Percentiles rank a stretch among this genome's conserved stretches.
Evolutionary conservation across 2,329 filamentous ascomycete genomes (phyloP).

Genomic region (Ophiostoma montium): DNA sequence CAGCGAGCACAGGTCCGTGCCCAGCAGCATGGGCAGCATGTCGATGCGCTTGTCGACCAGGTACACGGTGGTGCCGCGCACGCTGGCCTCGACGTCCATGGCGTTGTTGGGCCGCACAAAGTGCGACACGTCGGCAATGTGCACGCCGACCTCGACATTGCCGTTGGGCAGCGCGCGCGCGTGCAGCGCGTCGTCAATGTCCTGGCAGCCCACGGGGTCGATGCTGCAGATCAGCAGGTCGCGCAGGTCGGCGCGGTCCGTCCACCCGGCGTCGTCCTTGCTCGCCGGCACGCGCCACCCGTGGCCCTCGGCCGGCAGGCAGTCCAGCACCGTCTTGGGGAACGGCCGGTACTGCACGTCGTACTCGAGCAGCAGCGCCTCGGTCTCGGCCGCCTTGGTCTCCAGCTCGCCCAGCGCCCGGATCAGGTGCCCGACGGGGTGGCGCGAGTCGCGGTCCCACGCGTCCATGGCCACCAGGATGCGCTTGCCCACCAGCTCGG

Average conservation of each 20-base stretch:
- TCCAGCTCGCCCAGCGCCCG: slow-evolving; percentile 86
- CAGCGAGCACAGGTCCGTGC: slow-evolving; percentile 88
- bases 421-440: slow-evolving; percentile 87
- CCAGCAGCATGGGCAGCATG: slow-evolving; percentile 93
- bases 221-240: slow-evolving; percentile 90
- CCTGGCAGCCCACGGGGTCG: slow-evolving; percentile 87
- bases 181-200: slow-evolving; percentile 96
- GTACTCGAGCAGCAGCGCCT: slow-evolving; percentile 84
- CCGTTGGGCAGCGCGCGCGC: slow-evolving; percentile 75
- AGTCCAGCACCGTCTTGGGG: slow-evolving; percentile 88
- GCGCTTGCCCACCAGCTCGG: slow-evolving; percentile 78
- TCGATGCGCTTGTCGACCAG: slow-evolving; percentile 98
- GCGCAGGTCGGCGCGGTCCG: slow-evolving; percentile 67
- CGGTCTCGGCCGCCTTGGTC: slow-evolving; percentile 94
- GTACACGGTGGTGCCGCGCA: slow-evolving; percentile 92
- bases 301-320: slow-evolving; percentile 79
- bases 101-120: slow-evolving; percentile 95
- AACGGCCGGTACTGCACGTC: slow-evolving; percentile 97
- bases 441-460: slow-evolving; percentile 87
- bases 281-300: slow-evolving; percentile 83
- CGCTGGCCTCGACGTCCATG: slow-evolving; percentile 91
- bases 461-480: slow-evolving; percentile 87
- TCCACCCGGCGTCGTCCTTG: slow-evolving; percentile 74
- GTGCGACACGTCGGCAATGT: slow-evolving; percentile 98
- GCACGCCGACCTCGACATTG: slow-evolving; percentile 90